Base-by-base conservation (phyloP, 2,329 filamentous ascomycete species). In the Cordyceps javanica region DNA sequence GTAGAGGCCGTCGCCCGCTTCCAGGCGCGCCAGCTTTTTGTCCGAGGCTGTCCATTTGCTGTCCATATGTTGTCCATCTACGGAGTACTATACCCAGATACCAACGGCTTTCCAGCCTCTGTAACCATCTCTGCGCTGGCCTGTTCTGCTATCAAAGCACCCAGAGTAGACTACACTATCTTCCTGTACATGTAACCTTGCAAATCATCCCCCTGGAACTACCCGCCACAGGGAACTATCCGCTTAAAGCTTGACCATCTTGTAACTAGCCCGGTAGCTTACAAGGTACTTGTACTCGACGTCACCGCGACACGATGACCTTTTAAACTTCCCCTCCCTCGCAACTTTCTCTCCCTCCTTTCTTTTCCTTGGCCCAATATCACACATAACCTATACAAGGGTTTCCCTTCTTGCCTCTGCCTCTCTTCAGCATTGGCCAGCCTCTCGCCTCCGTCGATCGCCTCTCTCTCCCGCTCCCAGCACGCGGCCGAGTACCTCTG, bases 1-100 rank as follows among this genome's bases (percentile, higher is more conserved):
- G 67, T 68, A 70, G 39, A 55, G 62, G 54, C 67, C 62, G 63
- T 62, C 63, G 66, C 67, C 68, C 67, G 62, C 64, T 49, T 63
- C 53, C n/a, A 9, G 16, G 16, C 45, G 25, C 23, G 16, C 30
- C 28, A 28, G 32, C 23, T 2, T 44, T 16, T 51, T 9, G 38
- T 16, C 38, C 38, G 46, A n/a, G n/a, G n/a, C n/a, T n/a, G n/a
- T n/a, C n/a, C n/a, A n/a, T n/a, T n/a, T n/a, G n/a, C n/a, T n/a
- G n/a, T n/a, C n/a, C n/a, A n/a, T n/a, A n/a, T n/a, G n/a, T n/a
- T n/a, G n/a, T n/a, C n/a, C n/a, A n/a, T n/a, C n/a, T n/a, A n/a
- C n/a, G n/a, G n/a, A n/a, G n/a, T n/a, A n/a, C n/a, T n/a, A n/a
- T n/a, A n/a, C n/a, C n/a, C n/a, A n/a, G n/a, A n/a, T n/a, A n/a